These are phyloP conservation scores for Juglanconis sp. DNA, from an alignment of 2,329 filamentous ascomycete species.

Conservation along the genomic window DNA sequence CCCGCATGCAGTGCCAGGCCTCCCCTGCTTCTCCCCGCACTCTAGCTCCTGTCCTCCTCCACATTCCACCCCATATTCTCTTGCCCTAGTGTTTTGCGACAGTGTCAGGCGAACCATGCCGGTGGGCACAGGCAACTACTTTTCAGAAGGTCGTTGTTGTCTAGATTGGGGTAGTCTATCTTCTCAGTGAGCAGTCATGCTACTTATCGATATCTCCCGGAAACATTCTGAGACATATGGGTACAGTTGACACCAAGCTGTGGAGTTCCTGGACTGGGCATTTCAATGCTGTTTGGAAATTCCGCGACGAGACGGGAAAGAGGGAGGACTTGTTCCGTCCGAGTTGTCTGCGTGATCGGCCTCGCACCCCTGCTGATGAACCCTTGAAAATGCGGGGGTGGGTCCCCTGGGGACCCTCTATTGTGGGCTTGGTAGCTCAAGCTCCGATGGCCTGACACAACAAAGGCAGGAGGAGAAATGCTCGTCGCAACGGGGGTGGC, in stretches of 20 bases:
- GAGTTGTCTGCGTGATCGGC: background rate
- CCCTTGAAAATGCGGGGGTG: conserved; percentile 15
- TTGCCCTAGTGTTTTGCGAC: background rate
- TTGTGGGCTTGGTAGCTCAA: background rate
- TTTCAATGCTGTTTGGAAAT: background rate
- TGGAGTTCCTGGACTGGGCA: no score
- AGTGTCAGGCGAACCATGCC: background rate
- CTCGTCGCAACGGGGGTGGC: background rate
- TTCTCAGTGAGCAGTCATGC: no score
- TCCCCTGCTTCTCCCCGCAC: background rate
- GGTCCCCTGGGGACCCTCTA: background rate
- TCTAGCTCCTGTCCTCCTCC: background rate
- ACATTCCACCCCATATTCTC: background rate
- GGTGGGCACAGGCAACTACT: no score
- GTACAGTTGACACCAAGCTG: no score
- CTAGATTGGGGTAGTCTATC: no score
- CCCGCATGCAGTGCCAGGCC: background rate
- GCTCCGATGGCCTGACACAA: conserved; percentile 7
- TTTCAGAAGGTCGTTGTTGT: no score
- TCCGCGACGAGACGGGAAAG: background rate
- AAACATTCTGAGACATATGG: no score
- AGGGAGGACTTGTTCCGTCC: background rate
- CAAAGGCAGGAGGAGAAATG: background rate
- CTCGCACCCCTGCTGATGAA: background rate
- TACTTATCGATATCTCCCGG: no score